Evolutionary conservation across 495 filamentous ascomycete genomes (phyloP).

Genomic region (Saxophila tyrrhenica): DNA sequence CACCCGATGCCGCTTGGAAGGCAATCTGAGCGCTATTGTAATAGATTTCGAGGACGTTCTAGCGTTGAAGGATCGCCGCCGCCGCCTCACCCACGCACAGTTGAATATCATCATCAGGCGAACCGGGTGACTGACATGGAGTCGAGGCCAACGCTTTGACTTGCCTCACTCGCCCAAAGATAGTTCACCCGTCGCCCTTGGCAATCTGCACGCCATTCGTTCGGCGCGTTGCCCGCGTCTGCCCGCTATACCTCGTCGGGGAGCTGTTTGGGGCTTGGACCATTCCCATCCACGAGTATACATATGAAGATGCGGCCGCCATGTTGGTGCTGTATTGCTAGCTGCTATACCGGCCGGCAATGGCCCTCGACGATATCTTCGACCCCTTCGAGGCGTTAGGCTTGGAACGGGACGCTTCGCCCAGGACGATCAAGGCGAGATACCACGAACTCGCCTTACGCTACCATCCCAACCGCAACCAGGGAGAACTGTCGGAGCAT

Average conservation of each 20-base stretch:
- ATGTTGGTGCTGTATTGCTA: background rate
- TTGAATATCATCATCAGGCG: too few relatives aligned
- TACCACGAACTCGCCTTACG: conserved; percentile 8
- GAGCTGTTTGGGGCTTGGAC: background rate
- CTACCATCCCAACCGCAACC: conserved; percentile 19
- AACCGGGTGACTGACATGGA: too few relatives aligned
- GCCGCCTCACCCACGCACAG: background rate
- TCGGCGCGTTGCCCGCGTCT: background rate
- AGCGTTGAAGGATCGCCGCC: too few relatives aligned
- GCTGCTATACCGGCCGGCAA: background rate
- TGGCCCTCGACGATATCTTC: conserved; percentile 9
- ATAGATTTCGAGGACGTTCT: too few relatives aligned
- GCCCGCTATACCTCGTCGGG: background rate
- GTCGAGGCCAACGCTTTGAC: background rate
- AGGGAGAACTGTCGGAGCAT: conserved; percentile 9
- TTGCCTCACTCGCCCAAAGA: too few relatives aligned
- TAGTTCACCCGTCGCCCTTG: too few relatives aligned
- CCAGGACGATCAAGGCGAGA: conserved; percentile 5
- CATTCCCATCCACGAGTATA: background rate
- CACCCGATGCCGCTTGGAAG: too few relatives aligned
- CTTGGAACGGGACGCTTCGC: conserved; percentile 12
- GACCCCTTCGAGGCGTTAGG: conserved; percentile 17
- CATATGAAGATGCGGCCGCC: background rate
- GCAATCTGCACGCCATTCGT: background rate
- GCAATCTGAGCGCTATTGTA: too few relatives aligned